phyloP scores from a whole-genome alignment of 1,139 yeast species.

The Pichia sp. region DNA sequence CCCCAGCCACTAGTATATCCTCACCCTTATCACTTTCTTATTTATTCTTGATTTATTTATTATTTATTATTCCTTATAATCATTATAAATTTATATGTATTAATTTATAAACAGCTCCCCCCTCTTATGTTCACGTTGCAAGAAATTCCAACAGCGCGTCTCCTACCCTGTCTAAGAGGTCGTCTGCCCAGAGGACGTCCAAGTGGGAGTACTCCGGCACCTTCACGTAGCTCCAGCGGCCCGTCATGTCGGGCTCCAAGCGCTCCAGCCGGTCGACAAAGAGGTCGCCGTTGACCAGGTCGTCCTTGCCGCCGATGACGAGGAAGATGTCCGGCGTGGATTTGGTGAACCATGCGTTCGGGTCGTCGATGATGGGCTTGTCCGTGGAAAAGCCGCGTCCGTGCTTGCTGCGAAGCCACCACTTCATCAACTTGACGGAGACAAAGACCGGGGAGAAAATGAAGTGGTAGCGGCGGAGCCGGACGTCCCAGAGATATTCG shows the following conservation, averaged over 20 bases:
- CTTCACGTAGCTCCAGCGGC: constrained; percentile 39
- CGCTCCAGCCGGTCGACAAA: constrained; percentile 49
- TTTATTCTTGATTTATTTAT: constrained; percentile 1
- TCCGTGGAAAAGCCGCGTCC: constrained; percentile 46
- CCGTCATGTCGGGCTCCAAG: constrained; percentile 44
- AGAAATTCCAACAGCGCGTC: constrained; percentile 32
- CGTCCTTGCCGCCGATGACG: constrained; percentile 60
- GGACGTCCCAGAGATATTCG: constrained; percentile 69
- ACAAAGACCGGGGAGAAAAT: constrained; percentile 83
- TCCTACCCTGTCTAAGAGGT: constrained; percentile 36
- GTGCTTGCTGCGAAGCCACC: constrained; percentile 62
- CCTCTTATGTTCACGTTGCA: not conserved
- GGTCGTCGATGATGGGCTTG: constrained; percentile 51
- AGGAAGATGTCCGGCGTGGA: constrained; percentile 51
- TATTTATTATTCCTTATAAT: not conserved
- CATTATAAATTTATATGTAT: not conserved
- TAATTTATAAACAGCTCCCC: not conserved
- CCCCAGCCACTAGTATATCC: not conserved
- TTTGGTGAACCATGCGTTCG: constrained; percentile 52
- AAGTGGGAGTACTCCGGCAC: constrained; percentile 50
- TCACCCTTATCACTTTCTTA: not conserved
- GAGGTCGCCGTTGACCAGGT: constrained; percentile 60
- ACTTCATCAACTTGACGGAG: constrained; percentile 74
- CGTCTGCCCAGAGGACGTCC: constrained; percentile 57
- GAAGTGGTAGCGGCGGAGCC: constrained; percentile 66